phyloP scores from a whole-genome alignment of 1,284 basidiomycete genomes.

The Volvariella surrecta region DNA sequence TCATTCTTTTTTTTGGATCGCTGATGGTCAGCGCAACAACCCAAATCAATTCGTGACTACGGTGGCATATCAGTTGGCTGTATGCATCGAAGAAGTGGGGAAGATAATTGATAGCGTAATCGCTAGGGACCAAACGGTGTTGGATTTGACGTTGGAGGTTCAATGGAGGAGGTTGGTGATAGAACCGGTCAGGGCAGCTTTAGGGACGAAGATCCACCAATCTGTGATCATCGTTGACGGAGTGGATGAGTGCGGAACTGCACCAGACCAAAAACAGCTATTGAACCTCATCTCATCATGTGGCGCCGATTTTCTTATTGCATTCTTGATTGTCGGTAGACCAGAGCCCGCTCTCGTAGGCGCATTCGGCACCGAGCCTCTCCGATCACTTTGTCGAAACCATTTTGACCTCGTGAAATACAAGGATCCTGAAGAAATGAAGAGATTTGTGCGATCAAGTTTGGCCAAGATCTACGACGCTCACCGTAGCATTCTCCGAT shows the following conservation, averaged over 20 bases:
- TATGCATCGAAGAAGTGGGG: background rate
- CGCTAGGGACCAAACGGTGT: background rate
- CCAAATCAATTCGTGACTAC: background rate
- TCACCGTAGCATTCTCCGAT: background rate
- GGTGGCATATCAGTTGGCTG: background rate
- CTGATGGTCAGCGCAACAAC: background rate
- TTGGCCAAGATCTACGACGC: too few relatives aligned
- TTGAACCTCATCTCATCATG: background rate
- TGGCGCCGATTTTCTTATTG: background rate
- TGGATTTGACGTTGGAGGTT: background rate
- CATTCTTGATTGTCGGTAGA: background rate
- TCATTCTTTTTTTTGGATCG: background rate
- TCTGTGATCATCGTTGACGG: background rate
- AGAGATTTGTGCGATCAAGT: too few relatives aligned
- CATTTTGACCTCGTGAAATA: too few relatives aligned
- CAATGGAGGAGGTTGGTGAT: background rate
- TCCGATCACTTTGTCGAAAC: too few relatives aligned
- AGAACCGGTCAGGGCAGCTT: background rate
- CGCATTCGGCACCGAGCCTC: background rate
- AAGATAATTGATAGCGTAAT: background rate
- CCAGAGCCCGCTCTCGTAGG: background rate
- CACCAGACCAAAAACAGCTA: background rate
- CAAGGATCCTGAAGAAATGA: too few relatives aligned
- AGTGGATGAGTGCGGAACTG: background rate
- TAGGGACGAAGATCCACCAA: too few relatives aligned